Conservation (phyloP, 805 yeast species). For the Ogataea nakhonphanomensis region DNA sequence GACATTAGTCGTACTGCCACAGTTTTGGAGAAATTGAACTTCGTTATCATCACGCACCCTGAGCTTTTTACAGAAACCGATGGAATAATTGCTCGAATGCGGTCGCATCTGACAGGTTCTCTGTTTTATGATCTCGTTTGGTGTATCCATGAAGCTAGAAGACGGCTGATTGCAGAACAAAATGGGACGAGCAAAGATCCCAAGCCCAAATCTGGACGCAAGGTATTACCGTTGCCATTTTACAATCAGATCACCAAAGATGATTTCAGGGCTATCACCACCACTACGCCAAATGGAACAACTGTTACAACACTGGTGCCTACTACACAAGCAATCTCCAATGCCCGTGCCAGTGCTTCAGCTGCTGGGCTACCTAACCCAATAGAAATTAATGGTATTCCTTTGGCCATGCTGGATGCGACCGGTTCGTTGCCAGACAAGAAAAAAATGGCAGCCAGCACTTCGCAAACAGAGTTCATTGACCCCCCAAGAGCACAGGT, state of each 20-base stretch:
- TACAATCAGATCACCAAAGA: constrained; percentile 88
- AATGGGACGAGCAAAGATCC: constrained; percentile 27
- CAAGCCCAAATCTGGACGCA: constrained; percentile 26
- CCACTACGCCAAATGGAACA: constrained; percentile 90
- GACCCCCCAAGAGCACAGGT: constrained; percentile 5
- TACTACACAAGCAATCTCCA: constrained; percentile 68
- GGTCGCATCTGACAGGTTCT: constrained; percentile 90
- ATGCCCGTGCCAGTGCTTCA: constrained; percentile 54
- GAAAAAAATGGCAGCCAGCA: background rate
- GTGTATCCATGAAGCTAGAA: constrained; percentile 91
- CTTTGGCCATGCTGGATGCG: constrained; percentile 60
- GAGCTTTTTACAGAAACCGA: constrained; percentile 68
- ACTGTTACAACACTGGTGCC: constrained; percentile 87
- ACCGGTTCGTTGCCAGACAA: constrained; percentile 57
- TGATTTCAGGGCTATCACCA: constrained; percentile 78
- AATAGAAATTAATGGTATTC: constrained; percentile 38
- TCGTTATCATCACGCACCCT: constrained; percentile 83
- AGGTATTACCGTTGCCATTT: constrained; percentile 75
- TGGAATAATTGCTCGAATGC: constrained; percentile 81
- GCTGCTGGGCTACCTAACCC: constrained; percentile 55
- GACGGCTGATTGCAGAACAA: constrained; percentile 51
- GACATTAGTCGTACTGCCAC: constrained; percentile 91
- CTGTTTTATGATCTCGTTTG: constrained; percentile 88
- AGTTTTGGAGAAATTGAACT: constrained; percentile 82
- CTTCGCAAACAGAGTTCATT: constrained; percentile 2